Evolutionary conservation across 2,329 filamentous ascomycete species (phyloP), one percentile per base, ranked within the genome.

Genomic region (Clonostachys chloroleuca): DNA sequence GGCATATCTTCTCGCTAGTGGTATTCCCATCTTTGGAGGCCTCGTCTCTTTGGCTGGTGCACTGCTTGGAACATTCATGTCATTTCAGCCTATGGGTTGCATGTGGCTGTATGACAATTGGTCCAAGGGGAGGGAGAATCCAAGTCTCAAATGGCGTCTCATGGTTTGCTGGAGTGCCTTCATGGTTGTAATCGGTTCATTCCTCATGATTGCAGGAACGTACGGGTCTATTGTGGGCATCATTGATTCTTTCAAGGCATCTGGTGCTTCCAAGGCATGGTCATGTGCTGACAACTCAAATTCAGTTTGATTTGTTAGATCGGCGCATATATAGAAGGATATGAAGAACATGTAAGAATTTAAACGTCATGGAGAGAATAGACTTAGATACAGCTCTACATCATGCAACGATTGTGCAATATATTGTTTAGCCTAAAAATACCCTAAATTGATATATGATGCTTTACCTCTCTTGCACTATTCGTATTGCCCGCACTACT

Each of bases 61-160:
- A 3, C 45, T 62, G 3, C 51, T 61, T 6, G 58, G 57, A 9
- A 59, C 57, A 2, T 47, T 61, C 8, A 51, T 62, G 43, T 56
- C 62, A 56, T 57, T 24, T 46, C 54, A 56, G 46, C 54, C 56
- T 4, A 52, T 54, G 58, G 68, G 65, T 9, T 60, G 58, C 52
- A 71, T 71, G 67, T 72, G 68, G 69, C 49, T 72, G 2, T 69
- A 70, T 43, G 67, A 72, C 52, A 66, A 72, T 47, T 70, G 65
- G 66, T 8, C 6, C 10, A 36, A 18, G 30, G 30, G 12, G 8
- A 30, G 5, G 24, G 8, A 30, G 24, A 43, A 42, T 10, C 24
- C 24, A 4, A 30, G 9, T 30, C 24, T 30, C 8, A 30, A 9
- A 30, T 44, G 42, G 42, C 18, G 18, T 12, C 14, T 34, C 3